Percentiles rank a stretch among this genome's conserved stretches.
Conservation (phyloP, 2,329 filamentous ascomycete species). For the Talaromyces piceae region DNA sequence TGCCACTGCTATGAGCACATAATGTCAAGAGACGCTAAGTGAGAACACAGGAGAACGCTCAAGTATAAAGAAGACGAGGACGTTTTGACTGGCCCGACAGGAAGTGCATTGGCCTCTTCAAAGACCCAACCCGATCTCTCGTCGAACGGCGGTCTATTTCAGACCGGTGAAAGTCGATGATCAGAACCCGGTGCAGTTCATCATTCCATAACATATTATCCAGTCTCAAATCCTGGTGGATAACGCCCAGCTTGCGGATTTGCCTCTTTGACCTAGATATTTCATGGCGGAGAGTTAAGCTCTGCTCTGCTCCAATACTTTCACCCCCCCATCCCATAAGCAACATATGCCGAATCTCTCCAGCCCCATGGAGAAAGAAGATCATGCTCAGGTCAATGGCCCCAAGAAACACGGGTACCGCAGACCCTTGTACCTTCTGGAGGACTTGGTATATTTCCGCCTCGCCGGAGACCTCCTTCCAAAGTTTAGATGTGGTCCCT, state of each 20-base stretch:
- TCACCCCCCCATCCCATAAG: slow-evolving; percentile 23
- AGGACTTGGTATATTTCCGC: slow-evolving; percentile 17
- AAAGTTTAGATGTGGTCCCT: slow-evolving; percentile 21
- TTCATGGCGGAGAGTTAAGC: background rate
- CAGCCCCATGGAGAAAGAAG: slow-evolving; percentile 20
- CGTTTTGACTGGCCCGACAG: background rate
- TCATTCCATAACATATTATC: slow-evolving; percentile 18
- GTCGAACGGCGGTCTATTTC: slow-evolving; percentile 5
- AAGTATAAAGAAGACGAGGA: slow-evolving; percentile 4
- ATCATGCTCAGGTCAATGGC: slow-evolving; percentile 18
- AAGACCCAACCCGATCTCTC: background rate
- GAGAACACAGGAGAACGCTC: no score
- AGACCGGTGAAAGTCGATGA: slow-evolving; percentile 18
- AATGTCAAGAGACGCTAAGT: no score
- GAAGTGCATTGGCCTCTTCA: background rate
- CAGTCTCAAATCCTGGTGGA: slow-evolving; percentile 13
- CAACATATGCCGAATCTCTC: slow-evolving; percentile 24
- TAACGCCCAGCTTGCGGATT: slow-evolving; percentile 12
- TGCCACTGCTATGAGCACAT: slow-evolving; percentile 3
- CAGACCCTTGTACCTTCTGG: slow-evolving; percentile 18
- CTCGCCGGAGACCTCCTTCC: slow-evolving; percentile 20
- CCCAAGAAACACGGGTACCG: slow-evolving; percentile 20
- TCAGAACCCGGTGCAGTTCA: slow-evolving; percentile 15
- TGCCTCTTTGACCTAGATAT: slow-evolving; percentile 4
- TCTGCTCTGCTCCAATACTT: background rate